phyloP scores from a whole-genome alignment of 805 yeast genomes.

The Metschnikowia gelsemii region DNA sequence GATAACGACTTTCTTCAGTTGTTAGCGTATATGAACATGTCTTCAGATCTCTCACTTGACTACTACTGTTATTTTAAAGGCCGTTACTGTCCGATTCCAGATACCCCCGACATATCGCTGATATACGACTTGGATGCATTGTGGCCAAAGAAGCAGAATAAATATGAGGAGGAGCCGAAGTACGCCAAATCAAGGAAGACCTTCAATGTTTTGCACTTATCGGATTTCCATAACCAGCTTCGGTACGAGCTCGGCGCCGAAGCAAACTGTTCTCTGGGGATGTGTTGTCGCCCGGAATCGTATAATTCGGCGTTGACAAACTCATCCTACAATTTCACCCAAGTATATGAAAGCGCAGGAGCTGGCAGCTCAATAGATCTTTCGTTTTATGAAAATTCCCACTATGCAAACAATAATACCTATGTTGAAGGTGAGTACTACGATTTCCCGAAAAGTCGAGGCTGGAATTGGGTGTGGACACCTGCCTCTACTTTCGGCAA shows the following conservation, averaged over 20 bases:
- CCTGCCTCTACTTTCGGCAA: conserved; percentile 65
- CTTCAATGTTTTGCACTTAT: conserved; percentile 62
- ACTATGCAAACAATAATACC: conserved; percentile 25
- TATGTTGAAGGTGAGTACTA: conserved; percentile 35
- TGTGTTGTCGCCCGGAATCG: conserved; percentile 62
- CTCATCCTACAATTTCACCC: conserved; percentile 31
- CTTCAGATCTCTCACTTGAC: conserved; percentile 37
- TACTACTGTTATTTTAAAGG: conserved; percentile 57
- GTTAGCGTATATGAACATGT: conserved; percentile 35
- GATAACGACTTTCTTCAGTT: conserved; percentile 42
- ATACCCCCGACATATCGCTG: conserved; percentile 47
- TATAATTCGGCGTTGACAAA: conserved; percentile 31
- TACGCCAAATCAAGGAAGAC: conserved; percentile 33
- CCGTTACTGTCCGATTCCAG: conserved; percentile 49
- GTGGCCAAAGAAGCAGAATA: conserved; percentile 38
- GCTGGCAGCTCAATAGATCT: conserved; percentile 17
- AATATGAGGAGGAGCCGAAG: conserved; percentile 29
- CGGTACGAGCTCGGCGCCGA: conserved; percentile 56
- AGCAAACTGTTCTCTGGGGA: conserved; percentile 52
- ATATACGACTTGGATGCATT: conserved; percentile 31
- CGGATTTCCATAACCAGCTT: conserved; percentile 64
- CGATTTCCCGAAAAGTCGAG: conserved; percentile 28
- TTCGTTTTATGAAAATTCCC: conserved; percentile 35
- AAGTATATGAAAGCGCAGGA: conserved; percentile 22
- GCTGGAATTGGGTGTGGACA: conserved; percentile 33